Conservation (phyloP, 768 basidiomycete genomes). For the Exsudoporus frostii region DNA sequence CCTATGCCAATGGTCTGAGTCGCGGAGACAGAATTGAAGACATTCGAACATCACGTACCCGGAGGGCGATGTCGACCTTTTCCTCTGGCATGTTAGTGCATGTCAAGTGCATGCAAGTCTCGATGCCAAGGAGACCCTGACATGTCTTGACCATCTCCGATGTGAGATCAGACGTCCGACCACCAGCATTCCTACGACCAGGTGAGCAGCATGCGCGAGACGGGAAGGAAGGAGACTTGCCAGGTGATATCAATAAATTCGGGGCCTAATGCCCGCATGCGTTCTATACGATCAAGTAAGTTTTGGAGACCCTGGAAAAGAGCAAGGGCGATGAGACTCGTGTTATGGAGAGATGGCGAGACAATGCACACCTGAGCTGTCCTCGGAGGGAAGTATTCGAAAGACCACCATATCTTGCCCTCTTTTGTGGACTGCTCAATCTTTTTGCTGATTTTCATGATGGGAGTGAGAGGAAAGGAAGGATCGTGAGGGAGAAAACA, state of each 20-base stretch:
- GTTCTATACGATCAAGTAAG: constrained; percentile 95
- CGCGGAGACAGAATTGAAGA: background rate
- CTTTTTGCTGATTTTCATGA: constrained; percentile 95
- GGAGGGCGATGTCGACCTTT: constrained; percentile 89
- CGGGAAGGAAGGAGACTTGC: constrained; percentile 35
- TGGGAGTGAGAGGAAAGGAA: constrained; percentile 18
- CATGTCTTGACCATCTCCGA: constrained; percentile 93
- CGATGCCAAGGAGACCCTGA: constrained; percentile 87
- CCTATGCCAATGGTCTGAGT: constrained; percentile 43
- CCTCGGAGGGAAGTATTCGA: constrained; percentile 96
- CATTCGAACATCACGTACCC: constrained; percentile 49
- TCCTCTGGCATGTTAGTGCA: constrained; percentile 98
- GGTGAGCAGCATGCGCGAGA: constrained; percentile 2
- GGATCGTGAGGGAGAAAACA: constrained; percentile 18
- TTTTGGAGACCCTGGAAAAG: constrained; percentile 63
- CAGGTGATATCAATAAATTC: constrained; percentile 99
- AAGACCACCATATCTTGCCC: constrained; percentile 94
- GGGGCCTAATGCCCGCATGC: constrained; percentile 92
- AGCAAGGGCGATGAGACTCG: background rate
- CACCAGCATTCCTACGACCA: constrained; percentile 84
- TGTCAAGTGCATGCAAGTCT: constrained; percentile 98
- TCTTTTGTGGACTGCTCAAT: constrained; percentile 82
- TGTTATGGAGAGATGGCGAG: background rate
- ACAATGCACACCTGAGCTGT: constrained; percentile 74
- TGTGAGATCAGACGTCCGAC: constrained; percentile 91